A percentile compares a stretch with the other conserved stretches of the same genome.
Evolutionary conservation across 2,329 filamentous ascomycete genomes (phyloP).

Genomic region (Colletotrichum viniferum): DNA sequence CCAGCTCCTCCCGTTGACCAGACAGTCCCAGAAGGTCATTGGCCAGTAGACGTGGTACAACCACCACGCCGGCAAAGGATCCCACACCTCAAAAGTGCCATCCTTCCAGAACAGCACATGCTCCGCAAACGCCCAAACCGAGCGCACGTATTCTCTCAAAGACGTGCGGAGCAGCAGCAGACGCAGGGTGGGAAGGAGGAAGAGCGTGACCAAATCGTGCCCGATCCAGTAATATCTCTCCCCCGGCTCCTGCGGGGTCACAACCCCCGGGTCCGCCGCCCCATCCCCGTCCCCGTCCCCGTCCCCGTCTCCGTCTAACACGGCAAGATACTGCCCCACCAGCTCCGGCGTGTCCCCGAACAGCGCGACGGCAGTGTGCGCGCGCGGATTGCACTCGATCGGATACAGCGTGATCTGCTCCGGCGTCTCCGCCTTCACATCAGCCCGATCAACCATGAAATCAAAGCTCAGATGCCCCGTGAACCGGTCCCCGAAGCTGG

Average conservation of each 20-base stretch:
- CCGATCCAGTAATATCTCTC: slow-evolving; percentile 66
- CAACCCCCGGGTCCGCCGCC: background rate
- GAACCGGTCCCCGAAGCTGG: slow-evolving; percentile 50
- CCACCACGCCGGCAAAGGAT: slow-evolving; percentile 62
- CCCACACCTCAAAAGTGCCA: slow-evolving; percentile 55
- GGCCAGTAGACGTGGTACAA: slow-evolving; percentile 64
- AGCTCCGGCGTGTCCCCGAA: slow-evolving; percentile 56
- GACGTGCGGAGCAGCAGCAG: slow-evolving; percentile 32
- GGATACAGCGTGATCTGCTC: slow-evolving; percentile 54
- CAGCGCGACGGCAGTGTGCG: slow-evolving; percentile 69
- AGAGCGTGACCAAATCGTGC: slow-evolving; percentile 62
- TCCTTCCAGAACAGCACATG: slow-evolving; percentile 58
- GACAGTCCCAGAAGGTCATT: slow-evolving; percentile 48
- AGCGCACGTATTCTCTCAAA: slow-evolving; percentile 2
- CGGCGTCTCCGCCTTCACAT: slow-evolving; percentile 26
- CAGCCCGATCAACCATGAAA: slow-evolving; percentile 63
- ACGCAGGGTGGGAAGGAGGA: slow-evolving; percentile 54
- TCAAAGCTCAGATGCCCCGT: slow-evolving; percentile 78
- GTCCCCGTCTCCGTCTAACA: slow-evolving; percentile 39
- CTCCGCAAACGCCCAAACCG: slow-evolving; percentile 31
- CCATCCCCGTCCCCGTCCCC: background rate
- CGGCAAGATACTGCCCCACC: slow-evolving; percentile 56
- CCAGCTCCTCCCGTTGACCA: slow-evolving; percentile 57
- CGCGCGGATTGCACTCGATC: slow-evolving; percentile 74
- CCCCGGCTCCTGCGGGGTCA: slow-evolving; percentile 25